Evolutionary conservation across 352 stramenopile species (phyloP).

Genomic region (Albugo laibachii): DNA sequence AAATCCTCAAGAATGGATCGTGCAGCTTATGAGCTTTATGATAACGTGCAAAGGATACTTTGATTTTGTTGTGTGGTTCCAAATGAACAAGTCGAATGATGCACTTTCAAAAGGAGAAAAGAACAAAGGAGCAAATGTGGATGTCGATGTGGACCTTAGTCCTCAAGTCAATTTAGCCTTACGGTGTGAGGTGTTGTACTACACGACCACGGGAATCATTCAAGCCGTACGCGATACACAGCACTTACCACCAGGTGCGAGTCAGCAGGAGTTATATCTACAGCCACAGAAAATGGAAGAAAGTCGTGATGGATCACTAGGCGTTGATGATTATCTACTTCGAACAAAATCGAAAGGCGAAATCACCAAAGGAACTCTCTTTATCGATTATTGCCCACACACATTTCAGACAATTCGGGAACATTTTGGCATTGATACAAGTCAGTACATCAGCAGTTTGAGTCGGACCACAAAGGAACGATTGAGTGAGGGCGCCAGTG

Average conservation of each 20-base stretch:
- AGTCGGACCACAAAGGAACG: conserved; percentile 72
- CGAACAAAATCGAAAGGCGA: conserved; percentile 43
- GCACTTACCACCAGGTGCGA: conserved; percentile 36
- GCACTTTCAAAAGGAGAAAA: not conserved
- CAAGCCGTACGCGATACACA: conserved; percentile 59
- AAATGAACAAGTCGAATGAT: conserved; percentile 33
- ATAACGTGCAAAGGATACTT: conserved; percentile 83
- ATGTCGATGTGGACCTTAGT: conserved; percentile 71
- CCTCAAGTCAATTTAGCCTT: conserved; percentile 78
- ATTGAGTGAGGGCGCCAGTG: conserved; percentile 68
- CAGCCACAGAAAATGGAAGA: conserved; percentile 60
- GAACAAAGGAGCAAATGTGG: conserved; percentile 14
- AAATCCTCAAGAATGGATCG: conserved; percentile 24
- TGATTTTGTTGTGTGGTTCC: conserved; percentile 78
- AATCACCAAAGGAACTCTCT: conserved; percentile 53
- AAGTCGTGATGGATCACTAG: conserved; percentile 38
- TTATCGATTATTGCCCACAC: conserved; percentile 74
- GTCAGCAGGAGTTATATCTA: conserved; percentile 60
- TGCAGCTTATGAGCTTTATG: conserved; percentile 79
- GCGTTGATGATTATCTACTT: conserved; percentile 74
- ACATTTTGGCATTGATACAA: conserved; percentile 69
- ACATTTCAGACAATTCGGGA: conserved; percentile 76
- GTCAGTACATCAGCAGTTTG: conserved; percentile 66
- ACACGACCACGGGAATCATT: conserved; percentile 77
- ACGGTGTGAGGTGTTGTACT: conserved; percentile 73